Evolutionary conservation across 1,284 basidiomycete genomes (phyloP), one percentile per base, ranked within the genome.

Genomic region (Butyriboletus appendiculatus): DNA sequence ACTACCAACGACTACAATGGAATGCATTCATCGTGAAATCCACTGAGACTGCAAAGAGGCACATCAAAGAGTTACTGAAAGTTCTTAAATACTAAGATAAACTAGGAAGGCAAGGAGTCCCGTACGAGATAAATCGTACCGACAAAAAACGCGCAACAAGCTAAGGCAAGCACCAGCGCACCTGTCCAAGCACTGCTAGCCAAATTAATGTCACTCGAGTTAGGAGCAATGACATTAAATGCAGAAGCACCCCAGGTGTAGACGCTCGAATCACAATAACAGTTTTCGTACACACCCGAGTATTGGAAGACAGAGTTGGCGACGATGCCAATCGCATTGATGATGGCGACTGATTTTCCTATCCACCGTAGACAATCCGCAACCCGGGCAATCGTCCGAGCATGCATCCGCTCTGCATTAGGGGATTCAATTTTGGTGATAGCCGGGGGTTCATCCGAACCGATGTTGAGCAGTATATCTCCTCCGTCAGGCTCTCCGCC

Each of bases 261-360:
- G 1, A 56, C 44, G 30, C 52, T 65, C 34, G 67, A 56, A 30
- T 68, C 43, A n/a, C 67, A 67, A 16, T 45, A 67, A 30, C 68
- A 67, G 1, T 45, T 68, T 2, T 55, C 12, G 18, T 58, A 67
- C 12, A 71, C 28, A 9, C 50, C 42, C 4, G 65, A 39, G 4
- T 54, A 67, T 30, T 62, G 61, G 32, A 69, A 58, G 6, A 68
- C 7, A 1, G 63, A 64, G 28, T 34, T 56, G 10, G 55, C 28
- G 15, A 69, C 1, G 38, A 66, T 47, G 1, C 50, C 45, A 16
- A 68, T 51, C 4, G 61, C 62, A 9, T 71, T 67, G 46, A 56
- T 0, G n/a, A 66, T 38, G 12, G 67, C 66, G 8, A 67, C 14
- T 1, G 30, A 33, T 50, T 71, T 68, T 0, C 67, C 64, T 11